These are phyloP conservation scores for Tricholoma hemisulphureum DNA, from an alignment of 768 basidiomycete species.

Conservation along the genomic window DNA sequence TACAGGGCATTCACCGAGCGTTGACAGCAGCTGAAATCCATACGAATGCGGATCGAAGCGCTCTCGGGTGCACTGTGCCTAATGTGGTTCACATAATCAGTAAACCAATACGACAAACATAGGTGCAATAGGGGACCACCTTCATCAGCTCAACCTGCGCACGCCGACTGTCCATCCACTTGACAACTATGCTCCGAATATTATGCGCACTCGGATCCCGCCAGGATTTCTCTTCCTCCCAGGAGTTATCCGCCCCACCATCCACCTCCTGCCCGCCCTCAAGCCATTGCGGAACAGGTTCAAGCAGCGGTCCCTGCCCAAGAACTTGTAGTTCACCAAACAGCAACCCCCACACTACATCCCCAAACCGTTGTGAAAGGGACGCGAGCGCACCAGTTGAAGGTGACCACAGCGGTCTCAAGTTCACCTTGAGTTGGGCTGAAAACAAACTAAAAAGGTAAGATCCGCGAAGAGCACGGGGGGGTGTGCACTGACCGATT, in stretches of 20 bases:
- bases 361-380: slow-evolving; percentile 53
- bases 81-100: not conserved
- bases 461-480: not conserved
- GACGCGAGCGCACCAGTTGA: slow-evolving; percentile 66
- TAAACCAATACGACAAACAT: not conserved
- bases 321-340: slow-evolving; percentile 38
- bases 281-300: slow-evolving; percentile 5
- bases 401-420: slow-evolving; percentile 88
- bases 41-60: slow-evolving; percentile 76
- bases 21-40: slow-evolving; percentile 73
- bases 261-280: slow-evolving; percentile 10
- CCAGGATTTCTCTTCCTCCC: slow-evolving; percentile 78
- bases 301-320: slow-evolving; percentile 14
- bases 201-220: slow-evolving; percentile 72
- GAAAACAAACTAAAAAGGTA: not conserved
- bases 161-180: slow-evolving; percentile 44
- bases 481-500: slow-evolving; percentile 47
- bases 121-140: slow-evolving; percentile 24
- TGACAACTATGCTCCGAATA: slow-evolving; percentile 44
- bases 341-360: slow-evolving; percentile 68
- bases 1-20: slow-evolving; percentile 64
- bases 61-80: slow-evolving; percentile 38
- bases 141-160: slow-evolving; percentile 29
- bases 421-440: slow-evolving; percentile 92
- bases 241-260: slow-evolving; percentile 37